These are phyloP conservation scores for Cordia subcordata DNA, from an alignment of 257 asterid genomes.

Conservation along the genomic window DNA sequence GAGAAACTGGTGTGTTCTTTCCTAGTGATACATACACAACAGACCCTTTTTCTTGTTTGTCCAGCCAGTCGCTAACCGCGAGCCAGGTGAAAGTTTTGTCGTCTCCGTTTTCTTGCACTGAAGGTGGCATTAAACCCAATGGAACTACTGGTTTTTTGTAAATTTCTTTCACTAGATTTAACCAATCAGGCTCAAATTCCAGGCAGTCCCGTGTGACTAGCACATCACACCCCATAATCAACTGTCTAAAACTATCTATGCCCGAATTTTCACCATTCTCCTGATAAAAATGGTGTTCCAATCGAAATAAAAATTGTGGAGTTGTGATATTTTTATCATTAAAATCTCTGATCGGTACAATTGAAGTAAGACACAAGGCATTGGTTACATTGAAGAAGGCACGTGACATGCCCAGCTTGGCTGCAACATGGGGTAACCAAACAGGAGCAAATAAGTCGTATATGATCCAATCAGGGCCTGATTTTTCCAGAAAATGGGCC, in stretches of 20 bases:
- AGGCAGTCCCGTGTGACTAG: constrained; percentile 14
- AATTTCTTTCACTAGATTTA: constrained; percentile 16
- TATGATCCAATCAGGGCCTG: constrained; percentile 19
- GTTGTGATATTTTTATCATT: constrained; percentile 13
- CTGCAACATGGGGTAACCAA: constrained; percentile 16
- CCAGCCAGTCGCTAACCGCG: constrained; percentile 14
- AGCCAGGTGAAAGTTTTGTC: constrained; percentile 5
- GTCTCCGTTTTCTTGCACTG: neutral
- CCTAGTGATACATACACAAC: constrained; percentile 29
- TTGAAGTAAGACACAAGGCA: constrained; percentile 7
- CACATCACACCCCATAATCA: constrained; percentile 10
- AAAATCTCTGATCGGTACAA: neutral
- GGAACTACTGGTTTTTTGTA: constrained; percentile 22
- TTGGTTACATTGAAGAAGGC: constrained; percentile 9
- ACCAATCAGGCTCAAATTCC: constrained; percentile 26
- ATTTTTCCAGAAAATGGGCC: constrained; percentile 12
- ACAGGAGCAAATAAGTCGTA: constrained; percentile 20
- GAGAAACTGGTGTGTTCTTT: constrained; percentile 18
- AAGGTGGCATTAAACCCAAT: constrained; percentile 21
- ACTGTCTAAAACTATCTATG: neutral
- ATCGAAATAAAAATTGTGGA: constrained; percentile 3
- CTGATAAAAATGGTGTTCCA: constrained; percentile 12
- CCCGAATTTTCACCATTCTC: neutral
- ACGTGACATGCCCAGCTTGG: constrained; percentile 13
- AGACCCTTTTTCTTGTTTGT: constrained; percentile 7